Conservation (phyloP, 148 eudicot genomes). For the Salicornia ramosissima region DNA sequence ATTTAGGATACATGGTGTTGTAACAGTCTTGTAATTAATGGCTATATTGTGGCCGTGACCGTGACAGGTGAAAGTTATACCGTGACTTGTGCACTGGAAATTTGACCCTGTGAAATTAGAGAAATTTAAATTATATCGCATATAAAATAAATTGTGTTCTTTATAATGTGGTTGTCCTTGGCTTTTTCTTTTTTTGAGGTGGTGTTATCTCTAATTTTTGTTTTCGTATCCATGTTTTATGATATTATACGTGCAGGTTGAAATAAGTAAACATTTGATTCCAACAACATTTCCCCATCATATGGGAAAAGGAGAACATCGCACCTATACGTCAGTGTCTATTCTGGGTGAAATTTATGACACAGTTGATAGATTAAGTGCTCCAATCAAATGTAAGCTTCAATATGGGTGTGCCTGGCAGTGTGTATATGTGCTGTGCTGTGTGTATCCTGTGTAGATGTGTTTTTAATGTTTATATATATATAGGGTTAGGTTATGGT, state of each 20-base stretch:
- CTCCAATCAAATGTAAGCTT: constrained; percentile 6
- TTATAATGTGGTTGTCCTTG: background rate
- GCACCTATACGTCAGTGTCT: constrained; percentile 46
- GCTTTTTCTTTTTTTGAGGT: background rate
- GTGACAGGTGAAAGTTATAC: too few relatives aligned
- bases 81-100: too few relatives aligned
- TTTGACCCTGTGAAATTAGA: background rate
- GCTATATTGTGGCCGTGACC: too few relatives aligned
- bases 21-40: too few relatives aligned
- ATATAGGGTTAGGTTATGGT: too few relatives aligned
- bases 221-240: background rate
- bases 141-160: too few relatives aligned
- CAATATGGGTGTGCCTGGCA: background rate
- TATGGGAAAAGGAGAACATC: constrained; percentile 37
- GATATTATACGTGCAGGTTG: constrained; percentile 35
- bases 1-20: background rate
- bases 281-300: constrained; percentile 50
- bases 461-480: background rate
- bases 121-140: too few relatives aligned
- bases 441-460: background rate
- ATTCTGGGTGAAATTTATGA: constrained; percentile 55
- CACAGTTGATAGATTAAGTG: constrained; percentile 14
- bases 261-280: constrained; percentile 24
- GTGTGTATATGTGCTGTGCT: constrained; percentile 25
- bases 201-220: background rate